Conservation (phyloP, 257 asterid genomes). For the Henckelia pumila region DNA sequence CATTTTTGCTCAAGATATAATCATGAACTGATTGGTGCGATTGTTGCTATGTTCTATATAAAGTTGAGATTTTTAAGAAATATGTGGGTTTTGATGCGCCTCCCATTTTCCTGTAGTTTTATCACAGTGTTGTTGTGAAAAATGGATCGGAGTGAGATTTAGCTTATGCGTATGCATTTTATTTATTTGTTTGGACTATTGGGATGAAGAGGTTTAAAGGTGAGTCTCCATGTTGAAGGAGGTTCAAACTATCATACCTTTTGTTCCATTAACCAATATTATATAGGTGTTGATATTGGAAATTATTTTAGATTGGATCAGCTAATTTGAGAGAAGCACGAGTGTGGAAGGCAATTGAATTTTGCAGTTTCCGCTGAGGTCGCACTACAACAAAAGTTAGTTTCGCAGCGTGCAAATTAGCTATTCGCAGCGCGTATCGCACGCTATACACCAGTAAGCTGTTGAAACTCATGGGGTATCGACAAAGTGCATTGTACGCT, state of each 20-base stretch:
- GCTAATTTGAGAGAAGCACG: slow-evolving; percentile 29
- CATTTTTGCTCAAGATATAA: not conserved
- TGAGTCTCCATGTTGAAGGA: slow-evolving; percentile 59
- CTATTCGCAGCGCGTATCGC: too few species aligned
- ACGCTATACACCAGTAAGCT: too few species aligned
- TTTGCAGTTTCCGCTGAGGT: slow-evolving; percentile 28
- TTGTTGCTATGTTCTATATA: slow-evolving; percentile 22
- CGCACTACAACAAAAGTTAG: too few species aligned
- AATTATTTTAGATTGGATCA: slow-evolving; percentile 35
- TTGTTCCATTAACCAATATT: slow-evolving; percentile 33
- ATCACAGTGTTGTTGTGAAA: slow-evolving; percentile 1
- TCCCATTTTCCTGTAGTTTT: not conserved
- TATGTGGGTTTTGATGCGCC: not conserved
- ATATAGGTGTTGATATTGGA: slow-evolving; percentile 22
- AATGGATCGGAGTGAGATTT: slow-evolving; percentile 17
- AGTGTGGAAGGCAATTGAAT: slow-evolving; percentile 27
- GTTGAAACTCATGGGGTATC: too few species aligned
- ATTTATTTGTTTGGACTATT: slow-evolving; percentile 18
- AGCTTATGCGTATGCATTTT: slow-evolving; percentile 23
- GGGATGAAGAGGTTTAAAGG: slow-evolving; percentile 72
- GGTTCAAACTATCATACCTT: slow-evolving; percentile 61
- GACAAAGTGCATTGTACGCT: too few species aligned
- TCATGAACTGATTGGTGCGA: slow-evolving; percentile 20
- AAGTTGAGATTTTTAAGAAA: slow-evolving; percentile 4
- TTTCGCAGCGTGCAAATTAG: too few species aligned